Evolutionary conservation across 345 rosid genomes (phyloP), one percentile per base, ranked within the genome.

Genomic region (Sisymbrium irio): DNA sequence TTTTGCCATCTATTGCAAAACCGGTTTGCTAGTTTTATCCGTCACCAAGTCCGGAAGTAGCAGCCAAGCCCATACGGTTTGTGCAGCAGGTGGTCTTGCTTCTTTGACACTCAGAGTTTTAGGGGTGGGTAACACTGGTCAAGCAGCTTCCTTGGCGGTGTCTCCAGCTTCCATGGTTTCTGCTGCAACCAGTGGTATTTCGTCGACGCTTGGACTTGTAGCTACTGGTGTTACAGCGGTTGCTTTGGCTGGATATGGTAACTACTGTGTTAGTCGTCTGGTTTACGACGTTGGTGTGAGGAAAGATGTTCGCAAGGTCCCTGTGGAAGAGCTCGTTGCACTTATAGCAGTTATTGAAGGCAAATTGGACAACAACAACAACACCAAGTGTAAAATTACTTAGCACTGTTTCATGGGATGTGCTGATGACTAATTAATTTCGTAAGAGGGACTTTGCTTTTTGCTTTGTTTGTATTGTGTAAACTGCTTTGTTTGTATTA

Each of bases 1-100:
- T 76, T 89, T 89, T 27, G 96, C 97, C 0, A 81, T 92, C 32
- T 89, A 89, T 79, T 92, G 96, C 27, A 92, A 89, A 68, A 89
- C 97, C 0, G 91, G 96, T 58, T 47, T 85, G 58, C 80, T 85
- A 0, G 85, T 83, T 49, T 58, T 92, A 10, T 54, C 79, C 54
- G 80, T 25, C 53, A 71, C 74, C 36, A 86, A 45, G 88, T 82
- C 81, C 12, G 96, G 96, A 33, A 75, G 87, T 33, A 92, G 96
- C 62, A 89, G 96, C 11, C 94, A 92, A 75, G 96, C 86, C 3
- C 65, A 47, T 17, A 58, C 72, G 12, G 68, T 88, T 20, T 9
- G 82, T 42, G 94, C 96, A 4, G 86, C 58, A 1, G 74, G 74
- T 17, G 79, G 82, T 44, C 71, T 83, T 58, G 6, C 81, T 19